Evolutionary conservation across 2,329 filamentous ascomycete genomes (phyloP).

Genomic region (Diaporthe batatas): DNA sequence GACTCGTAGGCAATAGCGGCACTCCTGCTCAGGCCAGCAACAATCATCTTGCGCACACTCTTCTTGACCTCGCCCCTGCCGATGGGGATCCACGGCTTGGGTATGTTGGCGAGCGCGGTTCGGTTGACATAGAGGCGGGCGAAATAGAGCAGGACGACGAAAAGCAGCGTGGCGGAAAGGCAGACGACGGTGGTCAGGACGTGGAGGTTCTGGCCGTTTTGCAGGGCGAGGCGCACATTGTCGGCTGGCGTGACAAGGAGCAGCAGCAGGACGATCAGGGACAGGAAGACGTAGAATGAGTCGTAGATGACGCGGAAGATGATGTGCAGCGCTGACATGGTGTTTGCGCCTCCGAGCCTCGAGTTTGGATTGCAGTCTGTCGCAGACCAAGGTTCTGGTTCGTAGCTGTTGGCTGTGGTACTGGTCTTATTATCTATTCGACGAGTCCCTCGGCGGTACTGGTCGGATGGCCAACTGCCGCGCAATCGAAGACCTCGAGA

Average conservation of each 20-base stretch:
- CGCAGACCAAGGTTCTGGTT: neutral
- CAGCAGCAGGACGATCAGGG: conserved; percentile 78
- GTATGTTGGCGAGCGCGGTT: conserved; percentile 83
- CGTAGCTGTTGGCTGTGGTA: neutral
- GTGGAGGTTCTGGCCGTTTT: conserved; percentile 78
- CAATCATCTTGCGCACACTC: conserved; percentile 81
- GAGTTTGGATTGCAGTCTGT: conserved; percentile 10
- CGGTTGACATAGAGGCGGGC: conserved; percentile 89
- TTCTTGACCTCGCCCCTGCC: conserved; percentile 86
- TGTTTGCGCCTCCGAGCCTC: neutral
- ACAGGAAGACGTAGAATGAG: conserved; percentile 81
- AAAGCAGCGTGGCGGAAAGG: conserved; percentile 79
- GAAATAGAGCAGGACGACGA: conserved; percentile 83
- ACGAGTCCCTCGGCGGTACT: conserved; percentile 30
- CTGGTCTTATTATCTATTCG: conserved; percentile 38
- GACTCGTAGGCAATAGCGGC: conserved; percentile 85
- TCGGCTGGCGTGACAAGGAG: conserved; percentile 86
- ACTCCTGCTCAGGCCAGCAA: conserved; percentile 78
- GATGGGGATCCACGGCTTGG: conserved; percentile 87
- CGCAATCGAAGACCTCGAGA: conserved; percentile 40
- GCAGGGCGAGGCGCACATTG: conserved; percentile 81
- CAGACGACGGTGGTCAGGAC: conserved; percentile 83
- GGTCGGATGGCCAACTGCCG: conserved; percentile 41
- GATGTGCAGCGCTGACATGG: conserved; percentile 54
- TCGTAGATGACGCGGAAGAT: conserved; percentile 87